phyloP scores from a whole-genome alignment of 768 basidiomycete species.

The Fibroporia radiculosa region DNA sequence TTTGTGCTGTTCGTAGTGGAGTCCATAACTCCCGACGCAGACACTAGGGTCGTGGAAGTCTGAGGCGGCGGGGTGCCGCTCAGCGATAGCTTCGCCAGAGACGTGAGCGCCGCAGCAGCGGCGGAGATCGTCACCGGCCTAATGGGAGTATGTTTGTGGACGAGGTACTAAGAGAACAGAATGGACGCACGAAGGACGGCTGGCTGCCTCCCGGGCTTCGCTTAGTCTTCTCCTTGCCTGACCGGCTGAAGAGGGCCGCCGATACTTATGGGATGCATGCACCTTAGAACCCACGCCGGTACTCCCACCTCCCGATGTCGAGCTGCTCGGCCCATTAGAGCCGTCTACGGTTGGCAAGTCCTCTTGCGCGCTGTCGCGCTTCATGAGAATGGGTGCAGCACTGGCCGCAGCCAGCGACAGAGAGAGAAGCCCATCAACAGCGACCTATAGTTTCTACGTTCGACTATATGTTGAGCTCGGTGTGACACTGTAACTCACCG shows the following conservation, averaged over 20 bases:
- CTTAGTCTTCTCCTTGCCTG: slow-evolving; percentile 65
- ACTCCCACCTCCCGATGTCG: slow-evolving; percentile 18
- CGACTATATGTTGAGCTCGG: too few species aligned
- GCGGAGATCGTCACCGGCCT: slow-evolving; percentile 31
- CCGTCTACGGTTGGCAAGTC: slow-evolving; percentile 7
- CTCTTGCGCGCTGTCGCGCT: slow-evolving; percentile 11
- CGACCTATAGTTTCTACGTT: not conserved
- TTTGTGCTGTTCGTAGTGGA: slow-evolving; percentile 8
- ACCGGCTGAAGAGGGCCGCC: slow-evolving; percentile 64
- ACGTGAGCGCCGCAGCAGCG: slow-evolving; percentile 28
- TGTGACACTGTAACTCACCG: too few species aligned
- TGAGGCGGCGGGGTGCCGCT: slow-evolving; percentile 31
- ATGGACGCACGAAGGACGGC: slow-evolving; percentile 59
- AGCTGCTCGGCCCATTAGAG: slow-evolving; percentile 20
- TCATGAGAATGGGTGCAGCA: slow-evolving; percentile 38
- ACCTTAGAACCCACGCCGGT: slow-evolving; percentile 13
- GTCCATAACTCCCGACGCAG: slow-evolving; percentile 14
- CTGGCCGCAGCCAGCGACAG: slow-evolving; percentile 55
- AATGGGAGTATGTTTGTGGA: slow-evolving; percentile 8
- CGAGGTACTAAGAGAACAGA: slow-evolving; percentile 2
- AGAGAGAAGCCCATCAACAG: slow-evolving; percentile 49
- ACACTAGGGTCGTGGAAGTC: slow-evolving; percentile 14
- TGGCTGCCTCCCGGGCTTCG: slow-evolving; percentile 74
- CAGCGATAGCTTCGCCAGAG: slow-evolving; percentile 34
- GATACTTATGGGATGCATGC: slow-evolving; percentile 40